phyloP scores from a whole-genome alignment of 768 basidiomycete species.

The Crassisporium funariophilum region DNA sequence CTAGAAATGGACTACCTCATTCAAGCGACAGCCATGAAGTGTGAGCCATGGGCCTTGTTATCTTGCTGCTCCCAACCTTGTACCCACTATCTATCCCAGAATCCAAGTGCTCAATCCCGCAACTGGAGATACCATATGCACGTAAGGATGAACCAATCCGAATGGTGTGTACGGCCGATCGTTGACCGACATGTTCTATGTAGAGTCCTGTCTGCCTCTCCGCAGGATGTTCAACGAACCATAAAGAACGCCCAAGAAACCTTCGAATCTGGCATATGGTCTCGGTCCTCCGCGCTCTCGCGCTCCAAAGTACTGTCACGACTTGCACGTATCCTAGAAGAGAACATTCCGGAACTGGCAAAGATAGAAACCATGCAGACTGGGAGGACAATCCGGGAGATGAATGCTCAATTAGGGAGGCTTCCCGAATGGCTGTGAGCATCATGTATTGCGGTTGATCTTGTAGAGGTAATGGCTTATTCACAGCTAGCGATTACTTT shows the following conservation, averaged over 20 bases:
- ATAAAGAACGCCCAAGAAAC: constrained; percentile 57
- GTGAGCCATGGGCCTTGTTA: constrained; percentile 15
- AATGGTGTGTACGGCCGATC: background rate
- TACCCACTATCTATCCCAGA: constrained; percentile 29
- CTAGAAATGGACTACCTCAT: background rate
- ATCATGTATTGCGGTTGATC: constrained; percentile 1
- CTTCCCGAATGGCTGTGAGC: constrained; percentile 87
- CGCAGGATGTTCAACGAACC: constrained; percentile 50
- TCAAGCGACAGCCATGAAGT: constrained; percentile 13
- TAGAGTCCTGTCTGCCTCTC: constrained; percentile 59
- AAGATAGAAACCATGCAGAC: constrained; percentile 74
- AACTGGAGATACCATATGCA: constrained; percentile 58
- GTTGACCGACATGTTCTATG: background rate
- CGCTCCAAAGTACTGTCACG: constrained; percentile 68
- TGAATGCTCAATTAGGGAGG: constrained; percentile 75
- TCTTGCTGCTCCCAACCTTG: background rate
- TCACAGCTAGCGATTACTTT: constrained; percentile 64
- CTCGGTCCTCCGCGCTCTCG: constrained; percentile 52
- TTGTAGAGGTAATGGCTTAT: background rate
- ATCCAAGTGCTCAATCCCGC: constrained; percentile 69
- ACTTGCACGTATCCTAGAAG: constrained; percentile 64
- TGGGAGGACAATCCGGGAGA: constrained; percentile 80
- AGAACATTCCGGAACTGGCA: constrained; percentile 59
- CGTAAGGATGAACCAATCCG: constrained; percentile 48
- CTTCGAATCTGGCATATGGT: constrained; percentile 76